These are phyloP conservation scores for Aspergillus olivimuriae DNA, from an alignment of 495 filamentous ascomycete species.

Conservation along the genomic window DNA sequence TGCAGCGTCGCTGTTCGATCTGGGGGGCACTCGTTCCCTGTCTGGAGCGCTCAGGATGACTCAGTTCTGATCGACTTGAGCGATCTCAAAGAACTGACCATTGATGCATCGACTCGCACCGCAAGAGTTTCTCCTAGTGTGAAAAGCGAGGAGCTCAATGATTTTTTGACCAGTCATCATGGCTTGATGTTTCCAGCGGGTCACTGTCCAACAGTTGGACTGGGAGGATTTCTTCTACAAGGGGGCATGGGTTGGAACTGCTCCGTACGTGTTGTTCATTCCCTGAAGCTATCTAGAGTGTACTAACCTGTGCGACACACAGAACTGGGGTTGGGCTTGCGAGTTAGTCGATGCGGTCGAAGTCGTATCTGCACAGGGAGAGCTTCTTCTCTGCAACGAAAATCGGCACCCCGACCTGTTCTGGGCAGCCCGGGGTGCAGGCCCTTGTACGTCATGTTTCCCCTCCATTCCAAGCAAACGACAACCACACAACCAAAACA, in stretches of 20 bases:
- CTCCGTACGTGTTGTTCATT: conserved; percentile 18
- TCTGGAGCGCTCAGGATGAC: conserved; percentile 45
- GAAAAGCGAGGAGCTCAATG: conserved; percentile 39
- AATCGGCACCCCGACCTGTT: conserved; percentile 41
- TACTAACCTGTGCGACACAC: background rate
- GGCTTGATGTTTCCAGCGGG: conserved; percentile 44
- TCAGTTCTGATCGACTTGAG: conserved; percentile 46
- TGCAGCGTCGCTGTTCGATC: conserved; percentile 43
- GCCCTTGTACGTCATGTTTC: conserved; percentile 24
- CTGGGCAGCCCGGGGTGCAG: conserved; percentile 46
- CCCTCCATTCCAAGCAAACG: background rate
- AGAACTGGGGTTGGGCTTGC: conserved; percentile 52
- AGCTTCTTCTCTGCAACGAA: conserved; percentile 31
- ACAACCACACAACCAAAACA: background rate
- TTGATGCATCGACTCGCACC: conserved; percentile 26
- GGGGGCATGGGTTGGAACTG: conserved; percentile 55
- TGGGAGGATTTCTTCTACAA: conserved; percentile 50
- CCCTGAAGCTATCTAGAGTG: background rate
- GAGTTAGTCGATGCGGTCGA: conserved; percentile 42
- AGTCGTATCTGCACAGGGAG: conserved; percentile 40
- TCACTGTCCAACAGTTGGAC: conserved; percentile 51
- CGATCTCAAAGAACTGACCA: conserved; percentile 24
- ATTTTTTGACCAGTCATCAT: conserved; percentile 19
- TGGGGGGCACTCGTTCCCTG: conserved; percentile 50
- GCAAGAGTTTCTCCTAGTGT: conserved; percentile 37